A percentile compares a stretch with the other conserved stretches of the same genome.
Evolutionary conservation across 257 asterid species (phyloP).

Genomic region (Ilex asprella): DNA sequence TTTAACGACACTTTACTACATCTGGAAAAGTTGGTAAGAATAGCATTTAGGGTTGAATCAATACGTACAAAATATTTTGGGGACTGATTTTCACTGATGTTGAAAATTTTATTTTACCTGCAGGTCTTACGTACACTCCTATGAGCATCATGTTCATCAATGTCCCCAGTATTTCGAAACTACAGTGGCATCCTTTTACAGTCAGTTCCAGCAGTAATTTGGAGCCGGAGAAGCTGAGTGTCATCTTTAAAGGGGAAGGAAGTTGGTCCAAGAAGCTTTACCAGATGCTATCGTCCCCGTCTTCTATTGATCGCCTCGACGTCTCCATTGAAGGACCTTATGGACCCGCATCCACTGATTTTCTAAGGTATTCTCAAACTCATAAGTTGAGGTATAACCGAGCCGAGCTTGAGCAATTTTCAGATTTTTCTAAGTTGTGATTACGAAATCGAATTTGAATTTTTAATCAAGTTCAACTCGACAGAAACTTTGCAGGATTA

Average conservation of each 20-base stretch:
- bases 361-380: conserved; percentile 37
- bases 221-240: conserved; percentile 66
- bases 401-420: too few species aligned
- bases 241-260: conserved; percentile 65
- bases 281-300: conserved; percentile 53
- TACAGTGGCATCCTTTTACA: conserved; percentile 96
- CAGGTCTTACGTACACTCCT: conserved; percentile 56
- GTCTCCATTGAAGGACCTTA: conserved; percentile 84
- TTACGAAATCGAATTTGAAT: too few species aligned
- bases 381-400: too few species aligned
- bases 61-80: too few species aligned
- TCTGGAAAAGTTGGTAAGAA: too few species aligned
- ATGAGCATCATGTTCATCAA: conserved; percentile 74
- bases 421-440: too few species aligned
- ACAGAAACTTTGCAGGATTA: too few species aligned
- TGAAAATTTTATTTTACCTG: too few species aligned
- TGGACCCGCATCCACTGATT: conserved; percentile 69
- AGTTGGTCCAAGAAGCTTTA: conserved; percentile 68
- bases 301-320: conserved; percentile 43
- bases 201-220: conserved; percentile 58
- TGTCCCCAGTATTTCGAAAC: conserved; percentile 63
- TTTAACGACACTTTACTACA: too few species aligned
- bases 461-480: too few species aligned
- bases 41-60: too few species aligned
- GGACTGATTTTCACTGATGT: too few species aligned